Evolutionary conservation across 192 early-diverging fungal genomes (phyloP), one percentile per base, ranked within the genome.

Genomic region (Paraglomus occultum): DNA sequence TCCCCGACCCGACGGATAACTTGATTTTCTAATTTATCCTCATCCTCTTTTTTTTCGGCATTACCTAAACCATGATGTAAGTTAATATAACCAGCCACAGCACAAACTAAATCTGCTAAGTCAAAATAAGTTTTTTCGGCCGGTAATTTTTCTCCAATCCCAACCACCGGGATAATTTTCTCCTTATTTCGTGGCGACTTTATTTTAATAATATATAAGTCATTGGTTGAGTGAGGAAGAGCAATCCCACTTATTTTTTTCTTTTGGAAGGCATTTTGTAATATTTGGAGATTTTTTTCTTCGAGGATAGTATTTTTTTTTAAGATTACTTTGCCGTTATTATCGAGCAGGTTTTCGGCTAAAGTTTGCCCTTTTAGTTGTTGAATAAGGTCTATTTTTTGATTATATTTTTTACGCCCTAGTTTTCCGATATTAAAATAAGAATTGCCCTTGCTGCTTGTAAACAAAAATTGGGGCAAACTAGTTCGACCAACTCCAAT

Each of bases 1-100:
- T 63, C 44, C 0, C 60, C 60, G 2, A 47, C 44, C 14, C 44
- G 60, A 5, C 60, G 60, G 15, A 47, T 20, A 47, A 63, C 12
- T 63, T 63, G 60, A 17, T 63, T 63, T 63, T 63, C 60, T 63
- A 63, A 63, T 63, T 47, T 63, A 47, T 63, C 60, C 14, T 63
- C 22, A 17, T 63, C 60, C 47, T 63, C 60, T 47, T 47, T 8
- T 47, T 45, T 42, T 63, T 63, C 60, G 18, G 15, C 18, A 1
- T 47, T 63, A 7, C 60, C 60, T 63, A 47, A 47, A 17, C 60
- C 60, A 17, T 63, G 60, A 8, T 11, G 60, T 22, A 62, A 0
- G 22, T 62, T 62, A 14, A 62, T 5, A 57, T 57, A 44, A 62
- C 7, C 5, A 12, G 59, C 6, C 14, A 62, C 42, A 5, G 39